These are phyloP conservation scores for Emericellopsis terricola DNA, from an alignment of 495 filamentous ascomycete genomes.

Conservation along the genomic window DNA sequence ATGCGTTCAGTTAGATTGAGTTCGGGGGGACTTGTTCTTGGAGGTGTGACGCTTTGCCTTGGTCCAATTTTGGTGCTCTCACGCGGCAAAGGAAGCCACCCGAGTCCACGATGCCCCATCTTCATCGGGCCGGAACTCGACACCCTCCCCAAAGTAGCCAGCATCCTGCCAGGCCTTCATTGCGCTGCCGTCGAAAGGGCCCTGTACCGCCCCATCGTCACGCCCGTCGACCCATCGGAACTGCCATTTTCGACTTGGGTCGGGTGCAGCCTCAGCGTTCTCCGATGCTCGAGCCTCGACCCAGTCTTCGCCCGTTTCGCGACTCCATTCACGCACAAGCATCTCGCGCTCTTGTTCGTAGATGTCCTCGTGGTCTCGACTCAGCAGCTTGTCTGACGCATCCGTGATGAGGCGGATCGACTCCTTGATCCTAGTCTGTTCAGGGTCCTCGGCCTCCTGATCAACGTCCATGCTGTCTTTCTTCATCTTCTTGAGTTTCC, in stretches of 20 bases:
- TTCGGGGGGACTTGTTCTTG: no score
- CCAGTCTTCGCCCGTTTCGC: slow-evolving; percentile 87
- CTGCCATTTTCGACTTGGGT: slow-evolving; percentile 51
- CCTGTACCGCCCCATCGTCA: slow-evolving; percentile 65
- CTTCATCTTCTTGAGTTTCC: slow-evolving; percentile 37
- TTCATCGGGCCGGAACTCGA: slow-evolving; percentile 61
- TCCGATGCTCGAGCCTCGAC: slow-evolving; percentile 29
- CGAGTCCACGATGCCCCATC: slow-evolving; percentile 14
- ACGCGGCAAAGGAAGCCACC: neutral
- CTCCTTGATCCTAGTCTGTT: slow-evolving; percentile 47
- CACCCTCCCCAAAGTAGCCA: slow-evolving; percentile 86
- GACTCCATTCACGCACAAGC: slow-evolving; percentile 61
- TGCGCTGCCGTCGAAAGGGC: slow-evolving; percentile 64
- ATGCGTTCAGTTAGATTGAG: no score
- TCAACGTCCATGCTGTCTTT: slow-evolving; percentile 49
- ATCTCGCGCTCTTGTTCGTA: slow-evolving; percentile 82
- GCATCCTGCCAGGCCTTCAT: slow-evolving; percentile 83
- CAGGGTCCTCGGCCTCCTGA: slow-evolving; percentile 40
- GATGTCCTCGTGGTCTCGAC: slow-evolving; percentile 63
- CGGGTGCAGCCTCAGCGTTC: slow-evolving; percentile 7
- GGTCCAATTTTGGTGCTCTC: no score
- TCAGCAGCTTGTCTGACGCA: slow-evolving; percentile 70
- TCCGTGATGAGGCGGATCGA: slow-evolving; percentile 71
- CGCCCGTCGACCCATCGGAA: slow-evolving; percentile 79
- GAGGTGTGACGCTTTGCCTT: no score